These are phyloP conservation scores for Epichloe scottii DNA, from an alignment of 2,329 filamentous ascomycete species.

Conservation along the genomic window DNA sequence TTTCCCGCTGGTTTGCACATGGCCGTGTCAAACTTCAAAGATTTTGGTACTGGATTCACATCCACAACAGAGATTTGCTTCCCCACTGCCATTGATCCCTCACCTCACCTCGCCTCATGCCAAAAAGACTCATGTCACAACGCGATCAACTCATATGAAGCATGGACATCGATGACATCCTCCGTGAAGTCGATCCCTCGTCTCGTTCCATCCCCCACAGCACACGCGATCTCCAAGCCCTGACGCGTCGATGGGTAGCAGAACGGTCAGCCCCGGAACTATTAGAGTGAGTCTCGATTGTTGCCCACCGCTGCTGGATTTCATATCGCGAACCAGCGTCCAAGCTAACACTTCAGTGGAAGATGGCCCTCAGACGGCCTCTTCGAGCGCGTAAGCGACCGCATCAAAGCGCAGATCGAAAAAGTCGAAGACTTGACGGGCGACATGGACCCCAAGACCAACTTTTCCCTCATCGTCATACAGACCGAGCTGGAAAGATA, in stretches of 20 bases:
- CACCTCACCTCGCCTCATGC: background rate
- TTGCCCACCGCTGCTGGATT: too few species aligned
- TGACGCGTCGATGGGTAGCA: conserved; percentile 87
- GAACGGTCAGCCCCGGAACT: conserved; percentile 84
- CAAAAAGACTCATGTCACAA: background rate
- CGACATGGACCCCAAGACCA: conserved; percentile 78
- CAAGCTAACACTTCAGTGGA: background rate
- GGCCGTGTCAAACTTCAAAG: too few species aligned
- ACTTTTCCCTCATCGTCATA: conserved; percentile 85
- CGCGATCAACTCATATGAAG: background rate
- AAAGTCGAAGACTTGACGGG: conserved; percentile 66
- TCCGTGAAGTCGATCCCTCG: conserved; percentile 56
- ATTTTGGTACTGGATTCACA: too few species aligned
- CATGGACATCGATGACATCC: conserved; percentile 75
- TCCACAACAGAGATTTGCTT: too few species aligned
- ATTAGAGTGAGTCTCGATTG: conserved; percentile 47
- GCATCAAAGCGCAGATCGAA: conserved; percentile 57
- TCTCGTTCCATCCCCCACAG: conserved; percentile 41
- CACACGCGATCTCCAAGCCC: conserved; percentile 67
- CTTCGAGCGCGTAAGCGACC: conserved; percentile 69
- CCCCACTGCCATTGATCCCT: background rate
- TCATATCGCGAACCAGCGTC: too few species aligned
- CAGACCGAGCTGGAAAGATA: conserved; percentile 93
- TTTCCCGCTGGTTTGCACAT: too few species aligned
- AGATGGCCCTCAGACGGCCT: conserved; percentile 58